Percentiles rank a stretch among this genome's conserved stretches.
Evolutionary conservation across 257 asterid species (phyloP).

Genomic region (Solanum lignicaule): DNA sequence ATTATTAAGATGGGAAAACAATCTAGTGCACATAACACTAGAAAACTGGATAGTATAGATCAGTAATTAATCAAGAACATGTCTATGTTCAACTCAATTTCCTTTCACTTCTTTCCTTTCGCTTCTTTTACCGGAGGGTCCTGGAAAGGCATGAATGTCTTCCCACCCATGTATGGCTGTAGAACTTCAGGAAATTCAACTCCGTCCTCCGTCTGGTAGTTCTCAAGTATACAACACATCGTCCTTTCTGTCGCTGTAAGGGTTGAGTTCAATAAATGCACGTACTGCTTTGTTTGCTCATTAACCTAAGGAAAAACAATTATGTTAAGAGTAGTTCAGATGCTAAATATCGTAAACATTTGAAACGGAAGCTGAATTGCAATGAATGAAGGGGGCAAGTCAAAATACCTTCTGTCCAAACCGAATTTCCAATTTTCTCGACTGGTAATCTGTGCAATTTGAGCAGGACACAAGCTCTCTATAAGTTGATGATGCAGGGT

Average conservation of each 20-base stretch:
- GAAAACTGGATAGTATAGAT: no score
- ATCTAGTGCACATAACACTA: no score
- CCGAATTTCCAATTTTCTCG: slow-evolving; percentile 79
- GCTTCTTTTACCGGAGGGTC: slow-evolving; percentile 28
- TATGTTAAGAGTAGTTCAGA: neutral
- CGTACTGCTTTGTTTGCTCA: slow-evolving; percentile 67
- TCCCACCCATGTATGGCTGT: slow-evolving; percentile 60
- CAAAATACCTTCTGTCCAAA: slow-evolving; percentile 71
- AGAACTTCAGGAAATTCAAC: slow-evolving; percentile 79
- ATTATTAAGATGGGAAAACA: no score
- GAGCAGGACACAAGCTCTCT: slow-evolving; percentile 97
- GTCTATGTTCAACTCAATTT: no score
- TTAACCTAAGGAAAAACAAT: slow-evolving; percentile 40
- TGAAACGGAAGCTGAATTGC: neutral
- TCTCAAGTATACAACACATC: slow-evolving; percentile 77
- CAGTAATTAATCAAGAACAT: no score
- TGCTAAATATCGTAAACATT: neutral
- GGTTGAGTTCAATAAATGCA: slow-evolving; percentile 87
- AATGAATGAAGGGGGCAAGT: neutral
- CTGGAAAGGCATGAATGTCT: slow-evolving; percentile 59
- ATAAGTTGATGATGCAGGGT: slow-evolving; percentile 69
- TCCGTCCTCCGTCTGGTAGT: slow-evolving; percentile 78
- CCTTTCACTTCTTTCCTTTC: slow-evolving; percentile 52
- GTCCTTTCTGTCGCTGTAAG: slow-evolving; percentile 97
- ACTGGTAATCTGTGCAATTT: slow-evolving; percentile 80